These are phyloP conservation scores for Favolaschia claudopus DNA, from an alignment of 768 basidiomycete genomes.

Conservation along the genomic window DNA sequence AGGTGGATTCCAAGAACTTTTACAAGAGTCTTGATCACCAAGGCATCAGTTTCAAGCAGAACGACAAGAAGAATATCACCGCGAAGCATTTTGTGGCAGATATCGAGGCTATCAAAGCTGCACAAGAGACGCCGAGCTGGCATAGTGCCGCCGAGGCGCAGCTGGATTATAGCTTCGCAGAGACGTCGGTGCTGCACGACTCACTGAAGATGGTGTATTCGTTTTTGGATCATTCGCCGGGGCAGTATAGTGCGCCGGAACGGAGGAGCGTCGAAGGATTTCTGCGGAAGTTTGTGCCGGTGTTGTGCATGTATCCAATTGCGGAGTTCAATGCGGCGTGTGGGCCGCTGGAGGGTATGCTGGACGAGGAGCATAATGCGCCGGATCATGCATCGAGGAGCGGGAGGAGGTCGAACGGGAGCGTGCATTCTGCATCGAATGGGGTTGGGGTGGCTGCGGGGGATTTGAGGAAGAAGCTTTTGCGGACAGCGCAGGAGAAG, in stretches of 20 bases:
- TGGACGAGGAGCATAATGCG: conserved; percentile 49
- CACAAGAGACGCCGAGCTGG: conserved; percentile 56
- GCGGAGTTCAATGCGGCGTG: conserved; percentile 73
- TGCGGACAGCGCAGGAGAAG: conserved; percentile 76
- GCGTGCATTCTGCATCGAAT: conserved; percentile 46
- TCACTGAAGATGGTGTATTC: conserved; percentile 88
- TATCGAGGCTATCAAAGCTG: conserved; percentile 72
- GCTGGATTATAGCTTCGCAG: conserved; percentile 79
- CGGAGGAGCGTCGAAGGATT: conserved; percentile 86
- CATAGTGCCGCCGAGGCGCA: conserved; percentile 49
- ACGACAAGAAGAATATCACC: conserved; percentile 94
- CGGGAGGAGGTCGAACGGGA: conserved; percentile 56
- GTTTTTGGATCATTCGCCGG: conserved; percentile 88
- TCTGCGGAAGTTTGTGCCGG: conserved; percentile 83
- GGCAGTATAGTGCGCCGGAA: conserved; percentile 77
- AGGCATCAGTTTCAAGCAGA: conserved; percentile 91
- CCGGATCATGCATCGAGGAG: conserved; percentile 43
- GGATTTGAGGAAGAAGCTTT: conserved; percentile 82
- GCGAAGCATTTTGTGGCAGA: conserved; percentile 84
- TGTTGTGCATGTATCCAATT: conserved; percentile 74
- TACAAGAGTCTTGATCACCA: conserved; percentile 98
- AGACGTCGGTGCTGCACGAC: conserved; percentile 85
- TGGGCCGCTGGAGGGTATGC: conserved; percentile 59
- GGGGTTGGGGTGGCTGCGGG: conserved; percentile 59
- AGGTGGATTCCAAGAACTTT: conserved; percentile 96